phyloP scores from a whole-genome alignment of 257 asterid species.

The Petunia axillaris region DNA sequence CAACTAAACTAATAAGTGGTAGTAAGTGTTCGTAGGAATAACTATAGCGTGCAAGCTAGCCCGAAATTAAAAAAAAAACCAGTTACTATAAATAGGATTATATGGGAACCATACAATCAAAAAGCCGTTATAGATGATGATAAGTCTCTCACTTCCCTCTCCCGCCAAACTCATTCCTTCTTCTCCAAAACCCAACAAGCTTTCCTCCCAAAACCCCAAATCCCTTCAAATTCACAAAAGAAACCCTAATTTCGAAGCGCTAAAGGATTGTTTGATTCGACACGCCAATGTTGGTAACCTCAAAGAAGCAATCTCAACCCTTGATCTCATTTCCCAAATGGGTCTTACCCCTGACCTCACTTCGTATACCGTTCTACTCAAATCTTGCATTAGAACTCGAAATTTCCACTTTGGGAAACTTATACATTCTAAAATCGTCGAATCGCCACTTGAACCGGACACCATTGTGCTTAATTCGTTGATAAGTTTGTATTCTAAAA shows the following conservation, averaged over 20 bases:
- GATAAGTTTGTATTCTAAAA: constrained; percentile 75
- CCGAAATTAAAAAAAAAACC: too few species aligned
- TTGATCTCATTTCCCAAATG: constrained; percentile 63
- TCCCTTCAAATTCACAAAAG: constrained; percentile 32
- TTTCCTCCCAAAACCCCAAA: constrained; percentile 40
- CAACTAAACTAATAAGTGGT: too few species aligned
- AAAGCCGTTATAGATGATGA: constrained; percentile 39
- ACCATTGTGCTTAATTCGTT: constrained; percentile 73
- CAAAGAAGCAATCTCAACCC: constrained; percentile 71
- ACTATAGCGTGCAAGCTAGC: too few species aligned
- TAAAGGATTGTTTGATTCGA: constrained; percentile 58
- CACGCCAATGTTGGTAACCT: constrained; percentile 65
- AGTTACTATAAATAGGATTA: not conserved
- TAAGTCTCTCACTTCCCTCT: constrained; percentile 51
- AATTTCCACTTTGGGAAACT: constrained; percentile 56
- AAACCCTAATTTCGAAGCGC: constrained; percentile 49
- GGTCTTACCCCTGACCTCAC: constrained; percentile 68
- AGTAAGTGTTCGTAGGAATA: too few species aligned
- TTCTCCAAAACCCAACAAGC: constrained; percentile 34
- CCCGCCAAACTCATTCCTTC: constrained; percentile 44
- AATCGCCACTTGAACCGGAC: constrained; percentile 59
- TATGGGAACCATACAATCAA: not conserved
- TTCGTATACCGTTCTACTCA: constrained; percentile 80
- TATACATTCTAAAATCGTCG: constrained; percentile 57
- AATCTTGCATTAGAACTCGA: constrained; percentile 82